phyloP scores from a whole-genome alignment of 306 rosid species.

The Sicyos edulis region DNA sequence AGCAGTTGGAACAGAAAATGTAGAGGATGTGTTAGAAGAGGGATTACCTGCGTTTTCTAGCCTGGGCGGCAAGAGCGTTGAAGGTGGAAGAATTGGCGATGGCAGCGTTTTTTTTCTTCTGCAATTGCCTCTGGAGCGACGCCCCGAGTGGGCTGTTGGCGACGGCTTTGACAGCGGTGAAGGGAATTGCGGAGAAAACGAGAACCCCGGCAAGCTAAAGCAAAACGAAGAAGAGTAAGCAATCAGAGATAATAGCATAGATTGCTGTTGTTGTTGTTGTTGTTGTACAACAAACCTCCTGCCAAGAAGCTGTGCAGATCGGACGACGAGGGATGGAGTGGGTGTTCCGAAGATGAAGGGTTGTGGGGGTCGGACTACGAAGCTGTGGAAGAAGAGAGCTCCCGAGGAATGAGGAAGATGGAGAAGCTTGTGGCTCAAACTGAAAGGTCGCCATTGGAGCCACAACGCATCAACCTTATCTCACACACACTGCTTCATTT shows the following conservation, averaged over 20 bases:
- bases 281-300: no score
- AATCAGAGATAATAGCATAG: not conserved
- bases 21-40: not conserved
- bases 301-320: constrained; percentile 68
- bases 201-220: constrained; percentile 80
- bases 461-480: not conserved
- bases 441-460: constrained; percentile 22
- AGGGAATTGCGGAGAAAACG: constrained; percentile 81
- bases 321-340: constrained; percentile 19
- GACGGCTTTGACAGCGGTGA: constrained; percentile 77
- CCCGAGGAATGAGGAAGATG: constrained; percentile 19
- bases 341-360: constrained; percentile 21
- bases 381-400: constrained; percentile 1
- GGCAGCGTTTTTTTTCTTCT: constrained; percentile 44
- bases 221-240: not conserved
- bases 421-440: constrained; percentile 13
- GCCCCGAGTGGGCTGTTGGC: constrained; percentile 86
- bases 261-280: no score
- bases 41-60: constrained; percentile 67
- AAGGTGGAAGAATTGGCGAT: constrained; percentile 45
- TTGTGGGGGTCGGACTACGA: constrained; percentile 16
- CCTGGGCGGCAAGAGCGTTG: constrained; percentile 44
- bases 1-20: not conserved
- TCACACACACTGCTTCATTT: no score
- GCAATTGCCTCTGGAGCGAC: constrained; percentile 64